Conservation (phyloP, 768 basidiomycete genomes). For the Suillus lakei region DNA sequence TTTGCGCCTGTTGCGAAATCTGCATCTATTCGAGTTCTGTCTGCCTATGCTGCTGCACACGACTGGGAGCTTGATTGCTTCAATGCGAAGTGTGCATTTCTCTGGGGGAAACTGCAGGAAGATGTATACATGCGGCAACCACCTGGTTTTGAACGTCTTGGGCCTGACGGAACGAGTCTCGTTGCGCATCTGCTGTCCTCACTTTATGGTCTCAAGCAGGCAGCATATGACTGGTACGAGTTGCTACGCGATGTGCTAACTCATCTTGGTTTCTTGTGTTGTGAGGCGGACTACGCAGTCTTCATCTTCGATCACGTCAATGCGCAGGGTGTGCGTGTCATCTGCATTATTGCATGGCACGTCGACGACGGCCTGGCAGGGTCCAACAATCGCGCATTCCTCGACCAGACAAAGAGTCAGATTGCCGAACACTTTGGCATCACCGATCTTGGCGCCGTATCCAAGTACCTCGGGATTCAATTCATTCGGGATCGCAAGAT, state of each 20-base stretch:
- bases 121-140: background rate
- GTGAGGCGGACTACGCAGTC: too few species aligned
- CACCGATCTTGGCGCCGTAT: too few species aligned
- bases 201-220: too few species aligned
- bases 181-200: background rate
- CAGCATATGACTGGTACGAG: too few species aligned
- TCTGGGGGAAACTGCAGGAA: background rate
- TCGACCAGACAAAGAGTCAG: background rate
- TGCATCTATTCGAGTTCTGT: constrained; percentile 22
- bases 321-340: background rate
- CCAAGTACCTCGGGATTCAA: too few species aligned
- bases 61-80: background rate
- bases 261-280: too few species aligned
- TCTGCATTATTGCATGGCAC: too few species aligned
- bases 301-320: too few species aligned
- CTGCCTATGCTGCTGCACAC: constrained; percentile 9
- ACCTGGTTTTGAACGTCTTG: accelerated
- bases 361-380: too few species aligned
- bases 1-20: constrained; percentile 30
- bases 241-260: too few species aligned
- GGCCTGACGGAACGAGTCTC: accelerated
- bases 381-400: background rate
- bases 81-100: background rate
- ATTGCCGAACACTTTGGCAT: background rate
- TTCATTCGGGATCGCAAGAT: too few species aligned